Percentiles rank a stretch among this genome's conserved stretches.
Conservation (phyloP, 164 flowering plant species). For the Piper betle region DNA sequence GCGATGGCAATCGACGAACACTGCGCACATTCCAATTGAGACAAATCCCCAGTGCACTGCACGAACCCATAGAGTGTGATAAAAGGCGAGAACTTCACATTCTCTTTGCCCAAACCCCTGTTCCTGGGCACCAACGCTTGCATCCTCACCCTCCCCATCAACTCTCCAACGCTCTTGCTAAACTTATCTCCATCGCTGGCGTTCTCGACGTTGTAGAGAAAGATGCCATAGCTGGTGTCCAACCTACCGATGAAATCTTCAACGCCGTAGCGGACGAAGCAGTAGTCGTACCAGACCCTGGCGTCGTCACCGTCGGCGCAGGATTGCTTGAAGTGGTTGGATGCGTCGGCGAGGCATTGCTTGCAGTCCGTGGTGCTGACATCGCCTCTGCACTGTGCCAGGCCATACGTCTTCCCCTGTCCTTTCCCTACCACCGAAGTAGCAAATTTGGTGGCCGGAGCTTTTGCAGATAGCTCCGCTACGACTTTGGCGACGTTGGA, state of each 20-base stretch:
- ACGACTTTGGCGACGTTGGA: slow-evolving; percentile 2
- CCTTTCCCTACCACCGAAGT: slow-evolving; percentile 4
- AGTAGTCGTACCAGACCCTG: slow-evolving; percentile 11
- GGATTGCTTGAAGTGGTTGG: slow-evolving; percentile 1
- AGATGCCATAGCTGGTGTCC: slow-evolving; percentile 7
- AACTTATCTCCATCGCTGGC: slow-evolving; percentile 1
- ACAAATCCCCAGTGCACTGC: slow-evolving; percentile 10
- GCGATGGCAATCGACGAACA: slow-evolving; percentile 5
- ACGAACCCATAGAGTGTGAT: slow-evolving; percentile 8
- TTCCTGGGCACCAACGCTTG: slow-evolving; percentile 5
- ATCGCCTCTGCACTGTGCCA: slow-evolving; percentile 11
- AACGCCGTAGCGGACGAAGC: slow-evolving; percentile 10
- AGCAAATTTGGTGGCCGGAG: slow-evolving; percentile 1
- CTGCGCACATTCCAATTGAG: slow-evolving; percentile 4
- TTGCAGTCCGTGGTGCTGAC: slow-evolving; percentile 9
- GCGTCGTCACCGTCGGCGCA: slow-evolving; percentile 7
- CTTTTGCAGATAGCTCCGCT: neutral
- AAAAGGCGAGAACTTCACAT: slow-evolving; percentile 5
- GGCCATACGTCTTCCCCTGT: neutral
- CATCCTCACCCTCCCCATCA: slow-evolving; percentile 3
- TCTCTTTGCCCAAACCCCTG: slow-evolving; percentile 5
- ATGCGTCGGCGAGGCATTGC: slow-evolving; percentile 6
- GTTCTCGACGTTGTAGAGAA: slow-evolving; percentile 7
- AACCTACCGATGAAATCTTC: slow-evolving; percentile 5
- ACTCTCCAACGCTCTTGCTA: neutral